Evolutionary conservation across 2,329 filamentous ascomycete genomes (phyloP), one percentile per base, ranked within the genome.

Genomic region (Diaporthe capsici): DNA sequence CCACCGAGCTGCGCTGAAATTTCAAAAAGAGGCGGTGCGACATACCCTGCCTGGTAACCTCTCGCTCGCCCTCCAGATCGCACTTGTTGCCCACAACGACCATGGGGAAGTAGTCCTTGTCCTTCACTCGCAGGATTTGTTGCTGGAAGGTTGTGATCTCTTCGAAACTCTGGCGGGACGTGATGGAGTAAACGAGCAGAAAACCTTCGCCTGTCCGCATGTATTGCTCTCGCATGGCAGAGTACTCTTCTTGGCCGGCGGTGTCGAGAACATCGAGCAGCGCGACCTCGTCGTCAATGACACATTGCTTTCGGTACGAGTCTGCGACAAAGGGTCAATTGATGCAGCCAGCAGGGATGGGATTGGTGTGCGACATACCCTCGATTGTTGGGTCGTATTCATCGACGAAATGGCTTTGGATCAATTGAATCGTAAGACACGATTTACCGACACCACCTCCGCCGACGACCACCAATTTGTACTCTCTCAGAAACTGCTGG

Each of bases 41-140:
- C 92, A 78, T 90, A 98, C 96, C 96, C 92, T 97, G 93, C 88
- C 94, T 93, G 79, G 95, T 94, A 76, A 99, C 97, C 82, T 96
- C 94, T 83, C 97, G 92, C 87, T 99, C 96, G 81, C 90, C 89
- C 83, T 98, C 96, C 84, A 99, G 88, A 95, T 99, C 97, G 87
- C 96, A 98, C 90, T 99, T 99, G 92, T 99, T 99, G 81, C 95
- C 97, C 57, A 98, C 97, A 61, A 99, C 94, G 75, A 98, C 98
- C 89, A 99, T 98, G 81, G 97, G 97, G 89, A 99, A 99, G 86
- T 98, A 98, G 87, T 99, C 97, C 92, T 98, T 98, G 89, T 98
- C 97, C 91, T 99, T 99, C 82, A 99, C 97, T 81, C 97, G 90
- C 80, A 99, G 90, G 84, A 99, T 99, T 87, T 99, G 97, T 89